Base-by-base conservation (phyloP, 768 basidiomycete species). In the Leccinum sublutescens region DNA sequence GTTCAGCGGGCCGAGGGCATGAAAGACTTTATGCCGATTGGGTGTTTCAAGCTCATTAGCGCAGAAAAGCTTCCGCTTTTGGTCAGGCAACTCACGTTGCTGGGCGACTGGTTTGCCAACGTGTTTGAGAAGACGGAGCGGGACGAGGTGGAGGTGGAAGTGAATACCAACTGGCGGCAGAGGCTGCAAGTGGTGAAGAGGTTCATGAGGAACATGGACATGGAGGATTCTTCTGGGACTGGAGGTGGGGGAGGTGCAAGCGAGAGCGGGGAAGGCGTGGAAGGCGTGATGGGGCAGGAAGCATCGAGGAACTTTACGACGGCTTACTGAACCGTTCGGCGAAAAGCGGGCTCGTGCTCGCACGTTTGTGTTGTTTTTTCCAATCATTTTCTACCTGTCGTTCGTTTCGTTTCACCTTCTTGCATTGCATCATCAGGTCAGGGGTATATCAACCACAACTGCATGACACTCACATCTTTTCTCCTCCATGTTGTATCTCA, bases 31-130 rank as follows among this genome's bases (percentile, higher is more conserved):
- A 84, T 88, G 0, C 95, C 97, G 0, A 80, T 98, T 29, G 95
- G 95, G 11, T 85, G 88, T 66, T 96, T 94, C 81, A 98, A 98
- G 78, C 82, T 98, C 57, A 91, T 98, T 54, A 95, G 93, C 1
- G 90, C 93, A 8, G 85, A 88, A 61, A 89, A 87, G 60, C 79
- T 99, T 7, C 92, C 97, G 5, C 75, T 89, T n/a, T 80, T 96
- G 52, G 86, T 97, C 33, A 83, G 96, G 50, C 94, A 97, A 68
- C 82, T 98, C 50, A 88, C 91, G 63, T 77, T 96, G 27, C 77
- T 95, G 55, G 85, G 91, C 2, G 93, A 96, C 76, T 91, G 95
- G 85, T 94, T 96, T 69, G 88, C 93, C 2, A 85, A 87, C 19
- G 85, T 96, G 47, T 97, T 89, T 68, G 79, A 85, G 55, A 78